Base-by-base conservation (phyloP, 768 basidiomycete genomes). In the Hypholoma sublateritium region DNA sequence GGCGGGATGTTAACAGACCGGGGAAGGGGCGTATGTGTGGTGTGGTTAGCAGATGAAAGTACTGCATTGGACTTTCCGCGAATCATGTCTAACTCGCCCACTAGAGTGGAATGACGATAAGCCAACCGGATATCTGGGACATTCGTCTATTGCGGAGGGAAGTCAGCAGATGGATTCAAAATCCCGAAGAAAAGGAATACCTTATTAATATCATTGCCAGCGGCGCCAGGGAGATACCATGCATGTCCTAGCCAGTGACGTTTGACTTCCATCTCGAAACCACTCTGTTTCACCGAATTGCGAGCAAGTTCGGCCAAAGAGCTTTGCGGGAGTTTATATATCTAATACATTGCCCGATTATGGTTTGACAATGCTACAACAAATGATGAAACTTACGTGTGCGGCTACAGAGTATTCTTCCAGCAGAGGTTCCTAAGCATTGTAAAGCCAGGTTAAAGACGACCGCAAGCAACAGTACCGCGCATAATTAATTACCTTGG, bases 391-490 rank as follows among this genome's bases (percentile, higher is more conserved):
- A 2, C 87, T 64, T 59, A 93, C 92, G 76, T 98, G 96, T 1
- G 97, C 95, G 0, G 97, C 97, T 9, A 98, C 96, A 46, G 93
- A 95, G 69, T 98, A 99, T 68, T 99, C 97, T 67, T 99, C 97
- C 55, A 98, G 73, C 13, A 98, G 72, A 5, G 95, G 95, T 76
- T 98, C 95, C 92, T 95, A 64, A 41, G 39, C 4, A 50, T 32
- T 11, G 48, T 8, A 24, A 35, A 43, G 32, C 9, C 53, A 25
- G 32, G 37, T 51, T 37, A 16, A n/a, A n/a, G n/a, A 36, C 4
- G 50, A 42, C 14, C 42, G 1, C 9, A n/a, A n/a, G 24, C 43
- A 53, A 11, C 1, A 21, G 9, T 32, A 32, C 28, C 28, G 9
- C 28, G 28, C 5, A 32, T 32, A 32, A 47, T 13, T 13, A 4